A percentile compares a stretch with the other conserved stretches of the same genome.
Evolutionary conservation across 805 yeast genomes (phyloP).

Genomic region (Babjeviella inositovora): DNA sequence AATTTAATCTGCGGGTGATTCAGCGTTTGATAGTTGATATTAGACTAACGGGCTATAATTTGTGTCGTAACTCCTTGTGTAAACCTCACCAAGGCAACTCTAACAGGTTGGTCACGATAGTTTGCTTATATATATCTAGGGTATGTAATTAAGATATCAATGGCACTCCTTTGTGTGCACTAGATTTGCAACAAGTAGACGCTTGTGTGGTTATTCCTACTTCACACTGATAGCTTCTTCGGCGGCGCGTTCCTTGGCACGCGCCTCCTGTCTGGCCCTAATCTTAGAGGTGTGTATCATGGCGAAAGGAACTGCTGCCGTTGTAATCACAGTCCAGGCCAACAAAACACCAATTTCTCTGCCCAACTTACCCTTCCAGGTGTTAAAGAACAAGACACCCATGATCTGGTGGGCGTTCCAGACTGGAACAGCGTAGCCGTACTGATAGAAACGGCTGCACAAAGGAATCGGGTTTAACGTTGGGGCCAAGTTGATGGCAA

Average conservation of each 20-base stretch:
- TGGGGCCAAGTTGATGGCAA: slow-evolving; percentile 14
- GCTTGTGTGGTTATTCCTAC: too few relatives aligned
- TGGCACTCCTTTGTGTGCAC: too few relatives aligned
- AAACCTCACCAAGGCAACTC: too few relatives aligned
- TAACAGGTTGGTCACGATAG: too few relatives aligned
- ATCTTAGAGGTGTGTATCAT: slow-evolving; percentile 8
- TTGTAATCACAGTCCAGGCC: slow-evolving; percentile 15
- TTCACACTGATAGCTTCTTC: slow-evolving; percentile 1
- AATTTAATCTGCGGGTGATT: too few relatives aligned
- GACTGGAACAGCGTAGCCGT: slow-evolving; percentile 12
- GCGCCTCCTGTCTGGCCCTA: slow-evolving; percentile 2
- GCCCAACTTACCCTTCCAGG: slow-evolving; percentile 17
- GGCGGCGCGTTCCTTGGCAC: slow-evolving; percentile 3
- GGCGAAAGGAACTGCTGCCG: slow-evolving; percentile 10
- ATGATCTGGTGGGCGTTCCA: slow-evolving; percentile 11
- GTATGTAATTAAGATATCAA: too few relatives aligned
- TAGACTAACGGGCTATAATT: too few relatives aligned
- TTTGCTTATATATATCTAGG: too few relatives aligned
- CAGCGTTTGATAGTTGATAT: too few relatives aligned
- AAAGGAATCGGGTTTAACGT: slow-evolving; percentile 11
- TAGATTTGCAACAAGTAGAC: too few relatives aligned
- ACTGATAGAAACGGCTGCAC: slow-evolving; percentile 10
- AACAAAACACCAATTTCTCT: slow-evolving; percentile 12
- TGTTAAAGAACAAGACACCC: slow-evolving; percentile 13
- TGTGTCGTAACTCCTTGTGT: too few relatives aligned